Conservation (phyloP, 1,284 basidiomycete species). For the Meira nashicola region DNA sequence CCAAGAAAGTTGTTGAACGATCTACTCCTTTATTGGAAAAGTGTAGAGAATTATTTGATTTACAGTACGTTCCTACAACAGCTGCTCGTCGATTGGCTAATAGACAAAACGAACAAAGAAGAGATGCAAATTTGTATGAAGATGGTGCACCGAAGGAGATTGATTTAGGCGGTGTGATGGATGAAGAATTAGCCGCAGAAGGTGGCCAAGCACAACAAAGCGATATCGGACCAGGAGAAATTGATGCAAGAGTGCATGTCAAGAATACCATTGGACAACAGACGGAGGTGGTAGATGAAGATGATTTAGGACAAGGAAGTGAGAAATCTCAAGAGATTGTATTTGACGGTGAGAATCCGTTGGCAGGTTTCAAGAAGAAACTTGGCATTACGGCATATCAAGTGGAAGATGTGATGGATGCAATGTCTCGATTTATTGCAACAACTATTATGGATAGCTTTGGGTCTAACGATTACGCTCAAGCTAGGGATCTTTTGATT, state of each 20-base stretch:
- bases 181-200: conserved; percentile 10
- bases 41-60: conserved; percentile 65
- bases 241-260: not conserved
- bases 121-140: conserved; percentile 8
- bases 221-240: not conserved
- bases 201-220: not conserved
- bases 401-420: conserved; percentile 3
- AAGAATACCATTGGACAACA: not conserved
- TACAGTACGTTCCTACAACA: conserved; percentile 45
- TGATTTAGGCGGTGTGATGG: conserved; percentile 4
- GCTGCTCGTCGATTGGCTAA: not conserved
- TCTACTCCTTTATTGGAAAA: conserved; percentile 61
- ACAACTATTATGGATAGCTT: not conserved
- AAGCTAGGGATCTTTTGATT: conserved; percentile 3
- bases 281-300: conserved; percentile 11
- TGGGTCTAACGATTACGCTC: conserved; percentile 5
- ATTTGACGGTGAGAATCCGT: not conserved
- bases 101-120: not conserved
- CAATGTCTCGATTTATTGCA: not conserved
- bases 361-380: not conserved
- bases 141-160: conserved; percentile 6
- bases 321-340: not conserved
- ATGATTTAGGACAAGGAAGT: not conserved
- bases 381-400: not conserved
- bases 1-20: conserved; percentile 64